phyloP scores from a whole-genome alignment of 1,284 basidiomycete genomes.

The Sporisorium iseilematis-ciliati region DNA sequence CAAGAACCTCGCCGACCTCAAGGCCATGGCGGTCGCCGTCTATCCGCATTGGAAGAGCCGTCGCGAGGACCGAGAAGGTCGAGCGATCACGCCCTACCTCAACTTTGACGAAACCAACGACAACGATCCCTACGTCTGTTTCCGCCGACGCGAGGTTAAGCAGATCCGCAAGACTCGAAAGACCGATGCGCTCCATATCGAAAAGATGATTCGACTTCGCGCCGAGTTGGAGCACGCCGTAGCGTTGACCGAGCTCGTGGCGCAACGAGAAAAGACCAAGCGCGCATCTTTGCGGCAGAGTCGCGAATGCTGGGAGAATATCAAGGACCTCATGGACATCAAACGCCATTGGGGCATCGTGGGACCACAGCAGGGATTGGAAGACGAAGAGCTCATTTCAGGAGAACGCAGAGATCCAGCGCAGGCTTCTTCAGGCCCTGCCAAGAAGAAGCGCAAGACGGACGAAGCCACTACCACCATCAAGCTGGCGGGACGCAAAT shows the following conservation, averaged over 20 bases:
- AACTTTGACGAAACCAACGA: constrained; percentile 87
- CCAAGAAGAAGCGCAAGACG: constrained; percentile 65
- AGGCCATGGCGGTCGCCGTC: constrained; percentile 53
- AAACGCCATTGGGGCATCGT: constrained; percentile 64
- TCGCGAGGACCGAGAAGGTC: constrained; percentile 63
- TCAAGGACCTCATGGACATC: constrained; percentile 60
- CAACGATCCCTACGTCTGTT: constrained; percentile 97
- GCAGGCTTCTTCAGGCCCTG: constrained; percentile 40
- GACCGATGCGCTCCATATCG: constrained; percentile 67
- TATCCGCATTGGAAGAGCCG: constrained; percentile 68
- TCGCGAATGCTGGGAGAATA: constrained; percentile 58
- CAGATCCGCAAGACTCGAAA: constrained; percentile 89
- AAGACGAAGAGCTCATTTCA: constrained; percentile 66
- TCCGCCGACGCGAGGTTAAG: constrained; percentile 94
- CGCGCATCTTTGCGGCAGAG: constrained; percentile 54
- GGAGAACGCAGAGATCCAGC: constrained; percentile 56
- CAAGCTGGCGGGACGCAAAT: constrained; percentile 57
- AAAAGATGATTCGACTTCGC: constrained; percentile 67
- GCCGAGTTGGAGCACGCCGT: constrained; percentile 63
- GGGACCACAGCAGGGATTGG: constrained; percentile 55
- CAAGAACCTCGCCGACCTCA: constrained; percentile 63
- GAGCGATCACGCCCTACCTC: constrained; percentile 57
- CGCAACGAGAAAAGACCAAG: constrained; percentile 66
- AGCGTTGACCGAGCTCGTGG: constrained; percentile 55
- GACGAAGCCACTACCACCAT: constrained; percentile 58